phyloP scores from a whole-genome alignment of 768 basidiomycete genomes.

The Suillus americanus region DNA sequence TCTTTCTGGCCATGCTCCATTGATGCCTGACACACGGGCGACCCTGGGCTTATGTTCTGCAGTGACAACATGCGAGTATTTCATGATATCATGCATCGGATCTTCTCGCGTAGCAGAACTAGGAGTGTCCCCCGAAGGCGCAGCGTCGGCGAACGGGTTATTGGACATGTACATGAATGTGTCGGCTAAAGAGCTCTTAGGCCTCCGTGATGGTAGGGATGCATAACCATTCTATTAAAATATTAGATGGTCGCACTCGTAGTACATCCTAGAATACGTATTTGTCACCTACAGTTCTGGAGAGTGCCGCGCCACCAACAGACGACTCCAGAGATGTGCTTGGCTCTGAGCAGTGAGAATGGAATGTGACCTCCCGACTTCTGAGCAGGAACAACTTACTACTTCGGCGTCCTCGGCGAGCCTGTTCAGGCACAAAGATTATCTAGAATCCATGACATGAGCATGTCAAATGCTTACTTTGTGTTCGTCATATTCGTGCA shows the following conservation, averaged over 20 bases:
- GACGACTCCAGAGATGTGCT: not conserved
- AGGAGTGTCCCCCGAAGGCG: not conserved
- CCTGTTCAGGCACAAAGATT: not conserved
- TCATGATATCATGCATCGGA: not conserved
- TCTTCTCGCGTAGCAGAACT: not conserved
- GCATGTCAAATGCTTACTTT: not conserved
- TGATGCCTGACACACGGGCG: slow-evolving; percentile 1
- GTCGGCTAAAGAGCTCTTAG: not conserved
- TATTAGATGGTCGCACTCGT: not conserved
- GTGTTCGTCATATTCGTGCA: not conserved
- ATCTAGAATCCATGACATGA: not conserved
- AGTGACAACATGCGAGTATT: slow-evolving; percentile 5
- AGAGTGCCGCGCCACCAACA: not conserved
- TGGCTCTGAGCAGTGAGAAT: not conserved
- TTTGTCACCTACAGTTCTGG: not conserved
- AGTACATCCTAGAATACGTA: not conserved
- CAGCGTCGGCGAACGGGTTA: not conserved
- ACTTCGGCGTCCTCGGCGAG: not conserved
- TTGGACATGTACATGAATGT: not conserved
- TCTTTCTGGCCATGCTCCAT: slow-evolving; percentile 2
- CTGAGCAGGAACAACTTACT: not conserved
- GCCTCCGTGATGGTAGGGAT: not conserved
- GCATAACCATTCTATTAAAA: not conserved
- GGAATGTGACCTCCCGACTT: not conserved
- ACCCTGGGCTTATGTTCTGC: slow-evolving; percentile 7